Conservation (phyloP, 768 basidiomycete genomes). For the Rhizopogon vulgaris region DNA sequence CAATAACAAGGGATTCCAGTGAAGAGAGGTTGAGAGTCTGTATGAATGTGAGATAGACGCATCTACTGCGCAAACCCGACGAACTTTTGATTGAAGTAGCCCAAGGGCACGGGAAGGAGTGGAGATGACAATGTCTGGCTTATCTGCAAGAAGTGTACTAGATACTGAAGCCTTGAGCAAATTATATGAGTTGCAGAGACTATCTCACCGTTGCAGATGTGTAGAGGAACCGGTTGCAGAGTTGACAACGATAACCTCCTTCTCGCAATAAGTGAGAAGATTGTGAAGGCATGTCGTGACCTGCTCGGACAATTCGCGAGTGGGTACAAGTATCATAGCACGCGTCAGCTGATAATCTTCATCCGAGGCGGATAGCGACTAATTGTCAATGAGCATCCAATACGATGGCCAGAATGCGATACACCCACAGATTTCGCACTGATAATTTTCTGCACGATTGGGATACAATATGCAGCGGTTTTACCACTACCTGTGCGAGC, state of each 20-base stretch:
- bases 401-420: neutral
- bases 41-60: conserved; percentile 1
- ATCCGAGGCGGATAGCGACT: conserved; percentile 37
- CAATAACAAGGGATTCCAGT: conserved; percentile 86
- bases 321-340: conserved; percentile 80
- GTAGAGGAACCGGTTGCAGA: conserved; percentile 64
- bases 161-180: conserved; percentile 1
- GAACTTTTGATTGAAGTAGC: conserved; percentile 65
- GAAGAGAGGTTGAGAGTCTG: conserved; percentile 60
- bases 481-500: conserved; percentile 97
- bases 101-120: conserved; percentile 70
- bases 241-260: conserved; percentile 65
- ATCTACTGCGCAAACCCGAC: conserved; percentile 3
- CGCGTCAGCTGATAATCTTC: conserved; percentile 53
- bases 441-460: conserved; percentile 83
- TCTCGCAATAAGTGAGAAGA: conserved; percentile 74
- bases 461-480: conserved; percentile 93
- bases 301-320: conserved; percentile 90
- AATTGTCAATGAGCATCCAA: neutral
- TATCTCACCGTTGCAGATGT: conserved; percentile 64
- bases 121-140: conserved; percentile 73
- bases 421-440: conserved; percentile 68
- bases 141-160: conserved; percentile 56
- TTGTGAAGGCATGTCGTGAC: conserved; percentile 63
- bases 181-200: neutral